Conservation (phyloP, 192 early-diverging fungal genomes). For the Kickxella alabastrina region DNA sequence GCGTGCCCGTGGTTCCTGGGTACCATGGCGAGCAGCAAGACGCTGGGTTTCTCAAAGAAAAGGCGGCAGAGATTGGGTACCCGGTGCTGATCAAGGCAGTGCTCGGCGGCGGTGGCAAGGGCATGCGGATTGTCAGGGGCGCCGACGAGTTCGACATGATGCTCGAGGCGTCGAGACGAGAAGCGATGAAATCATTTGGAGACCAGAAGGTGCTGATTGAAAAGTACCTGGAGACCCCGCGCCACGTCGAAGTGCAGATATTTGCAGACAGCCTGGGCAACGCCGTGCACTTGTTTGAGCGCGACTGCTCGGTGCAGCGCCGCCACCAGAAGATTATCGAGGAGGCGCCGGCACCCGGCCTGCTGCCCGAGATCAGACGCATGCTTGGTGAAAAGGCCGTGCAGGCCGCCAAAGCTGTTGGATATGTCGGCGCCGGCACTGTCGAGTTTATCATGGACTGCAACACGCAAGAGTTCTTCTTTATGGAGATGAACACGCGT, state of each 20-base stretch:
- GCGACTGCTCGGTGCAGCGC: conserved; percentile 93
- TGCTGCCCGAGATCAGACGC: conserved; percentile 66
- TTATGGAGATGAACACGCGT: conserved; percentile 98
- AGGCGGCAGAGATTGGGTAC: conserved; percentile 83
- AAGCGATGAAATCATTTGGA: conserved; percentile 87
- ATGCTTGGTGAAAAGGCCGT: conserved; percentile 85
- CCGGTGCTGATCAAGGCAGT: conserved; percentile 97
- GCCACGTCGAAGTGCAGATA: conserved; percentile 95
- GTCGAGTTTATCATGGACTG: conserved; percentile 98
- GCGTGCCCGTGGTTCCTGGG: conserved; percentile 89
- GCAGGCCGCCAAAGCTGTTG: conserved; percentile 87
- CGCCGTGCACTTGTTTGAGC: conserved; percentile 89
- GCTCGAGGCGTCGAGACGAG: conserved; percentile 79
- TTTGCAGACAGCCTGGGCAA: conserved; percentile 88
- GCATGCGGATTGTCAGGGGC: conserved; percentile 87
- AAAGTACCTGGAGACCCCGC: conserved; percentile 82
- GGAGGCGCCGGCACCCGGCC: conserved; percentile 89
- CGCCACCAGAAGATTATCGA: conserved; percentile 96
- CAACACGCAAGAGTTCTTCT: conserved; percentile 82
- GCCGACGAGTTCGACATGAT: conserved; percentile 77
- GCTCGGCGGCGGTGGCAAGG: conserved; percentile 95
- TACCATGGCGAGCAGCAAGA: conserved; percentile 90
- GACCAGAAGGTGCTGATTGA: conserved; percentile 88
- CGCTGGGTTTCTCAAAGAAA: conserved; percentile 61
- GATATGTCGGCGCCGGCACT: conserved; percentile 92